phyloP scores from a whole-genome alignment of 2,329 filamentous ascomycete species.

The Gnomoniopsis sp. region DNA sequence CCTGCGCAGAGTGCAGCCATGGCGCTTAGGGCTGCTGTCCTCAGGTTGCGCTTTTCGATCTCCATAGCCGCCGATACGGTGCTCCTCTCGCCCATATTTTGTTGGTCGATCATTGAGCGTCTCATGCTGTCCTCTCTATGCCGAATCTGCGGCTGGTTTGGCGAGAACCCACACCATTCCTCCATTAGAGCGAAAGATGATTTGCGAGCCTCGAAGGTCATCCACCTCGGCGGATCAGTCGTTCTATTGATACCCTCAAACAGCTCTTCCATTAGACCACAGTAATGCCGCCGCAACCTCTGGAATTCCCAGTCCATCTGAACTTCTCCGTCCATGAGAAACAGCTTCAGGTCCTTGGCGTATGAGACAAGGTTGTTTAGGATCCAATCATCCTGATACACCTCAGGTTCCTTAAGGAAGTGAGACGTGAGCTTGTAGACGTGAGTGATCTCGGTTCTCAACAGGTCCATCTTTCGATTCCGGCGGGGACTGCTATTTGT shows the following conservation, averaged over 20 bases:
- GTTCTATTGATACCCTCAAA: slow-evolving; percentile 89
- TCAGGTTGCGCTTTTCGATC: slow-evolving; percentile 91
- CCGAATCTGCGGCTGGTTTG: slow-evolving; percentile 79
- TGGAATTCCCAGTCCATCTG: slow-evolving; percentile 95
- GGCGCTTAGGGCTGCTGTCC: slow-evolving; percentile 85
- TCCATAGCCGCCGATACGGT: slow-evolving; percentile 88
- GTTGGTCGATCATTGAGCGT: slow-evolving; percentile 77
- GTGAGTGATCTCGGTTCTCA: slow-evolving; percentile 92
- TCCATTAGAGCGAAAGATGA: slow-evolving; percentile 97
- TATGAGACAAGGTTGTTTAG: slow-evolving; percentile 85
- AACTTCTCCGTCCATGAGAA: slow-evolving; percentile 90
- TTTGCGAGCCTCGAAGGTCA: slow-evolving; percentile 94
- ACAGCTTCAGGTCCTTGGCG: slow-evolving; percentile 87
- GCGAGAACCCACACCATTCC: slow-evolving; percentile 97
- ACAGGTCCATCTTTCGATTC: slow-evolving; percentile 77
- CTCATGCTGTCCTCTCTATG: slow-evolving; percentile 84
- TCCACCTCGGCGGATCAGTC: slow-evolving; percentile 84
- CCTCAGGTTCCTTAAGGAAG: slow-evolving; percentile 74
- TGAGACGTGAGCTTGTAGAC: slow-evolving; percentile 93
- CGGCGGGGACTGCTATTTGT: slow-evolving; percentile 78
- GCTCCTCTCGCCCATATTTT: slow-evolving; percentile 70
- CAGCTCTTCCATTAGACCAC: slow-evolving; percentile 85
- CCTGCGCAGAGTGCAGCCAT: slow-evolving; percentile 91
- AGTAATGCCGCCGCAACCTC: slow-evolving; percentile 87
- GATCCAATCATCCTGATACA: slow-evolving; percentile 87